Evolutionary conservation across 306 rosid genomes (phyloP).

Genomic region (Heteromeles arbutifolia): DNA sequence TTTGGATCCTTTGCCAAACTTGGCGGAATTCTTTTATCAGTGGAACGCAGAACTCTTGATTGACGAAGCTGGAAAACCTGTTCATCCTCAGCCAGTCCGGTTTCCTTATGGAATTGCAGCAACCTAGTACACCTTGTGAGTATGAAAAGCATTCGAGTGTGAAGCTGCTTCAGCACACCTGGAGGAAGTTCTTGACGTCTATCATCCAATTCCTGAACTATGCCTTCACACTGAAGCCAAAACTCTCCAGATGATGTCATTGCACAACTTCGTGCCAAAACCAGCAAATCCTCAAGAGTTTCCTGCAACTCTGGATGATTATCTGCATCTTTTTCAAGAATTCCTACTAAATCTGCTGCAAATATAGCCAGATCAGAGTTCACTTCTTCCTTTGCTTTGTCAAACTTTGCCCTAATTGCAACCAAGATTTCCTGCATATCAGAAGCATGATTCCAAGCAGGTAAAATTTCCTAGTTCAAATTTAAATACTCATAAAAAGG

Average conservation of each 20-base stretch:
- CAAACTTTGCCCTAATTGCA: slow-evolving; percentile 75
- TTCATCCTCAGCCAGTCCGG: slow-evolving; percentile 84
- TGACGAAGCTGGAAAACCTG: slow-evolving; percentile 73
- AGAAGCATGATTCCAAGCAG: slow-evolving; percentile 15
- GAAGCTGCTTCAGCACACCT: slow-evolving; percentile 89
- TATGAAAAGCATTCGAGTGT: slow-evolving; percentile 91
- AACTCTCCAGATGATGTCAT: slow-evolving; percentile 85
- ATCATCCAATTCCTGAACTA: slow-evolving; percentile 98
- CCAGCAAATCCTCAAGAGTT: slow-evolving; percentile 87
- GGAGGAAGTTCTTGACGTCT: slow-evolving; percentile 94
- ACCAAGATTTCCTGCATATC: slow-evolving; percentile 78
- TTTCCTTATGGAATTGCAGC: slow-evolving; percentile 95
- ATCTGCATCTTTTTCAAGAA: slow-evolving; percentile 89
- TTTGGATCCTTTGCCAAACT: slow-evolving; percentile 53
- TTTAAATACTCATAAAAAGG: slow-evolving; percentile 11
- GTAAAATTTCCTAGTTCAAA: slow-evolving; percentile 21
- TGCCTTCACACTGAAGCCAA: slow-evolving; percentile 98
- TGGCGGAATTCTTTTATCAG: slow-evolving; percentile 66
- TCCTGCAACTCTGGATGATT: slow-evolving; percentile 96
- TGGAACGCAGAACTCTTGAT: slow-evolving; percentile 62
- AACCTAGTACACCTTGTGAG: slow-evolving; percentile 95
- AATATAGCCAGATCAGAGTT: slow-evolving; percentile 80
- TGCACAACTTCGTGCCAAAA: slow-evolving; percentile 96
- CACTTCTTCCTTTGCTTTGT: slow-evolving; percentile 94
- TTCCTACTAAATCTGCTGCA: slow-evolving; percentile 91